Base-by-base conservation (phyloP, 495 filamentous ascomycete genomes). In the Podospora fimiseda region DNA sequence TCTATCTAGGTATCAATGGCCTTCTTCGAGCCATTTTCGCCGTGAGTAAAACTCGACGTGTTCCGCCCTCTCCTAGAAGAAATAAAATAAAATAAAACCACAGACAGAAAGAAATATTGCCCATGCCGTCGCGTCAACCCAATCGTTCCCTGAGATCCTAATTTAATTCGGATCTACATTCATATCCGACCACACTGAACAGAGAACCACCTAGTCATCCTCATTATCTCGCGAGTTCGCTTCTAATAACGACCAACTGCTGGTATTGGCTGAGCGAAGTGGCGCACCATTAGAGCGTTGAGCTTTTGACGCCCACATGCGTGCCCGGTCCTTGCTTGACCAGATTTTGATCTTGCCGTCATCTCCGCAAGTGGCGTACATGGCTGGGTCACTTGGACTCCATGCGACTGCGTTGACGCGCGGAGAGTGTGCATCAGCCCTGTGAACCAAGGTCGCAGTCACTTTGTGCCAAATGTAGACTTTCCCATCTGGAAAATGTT, bases 361-460 rank as follows among this genome's bases (percentile, higher is more conserved):
- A 65, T 98, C 93, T 3, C 93, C 92, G 53, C 88, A 90, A 9
- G 89, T 88, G 7, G 90, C 93, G 68, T 96, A 95, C 78, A 96
- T 85, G 54, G 79, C 79, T 3, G 89, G 84, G 64, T 95, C 77
- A 2, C 71, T 73, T 1, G 91, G 90, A 59, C 91, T 94, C 93
- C 93, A 98, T 6, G 87, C 78, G 30, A 95, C 87, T n/a, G 89
- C 78, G 68, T 96, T 98, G 49, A 94, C 92, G 9, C 89, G 85
- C 7, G 79, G 74, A 0, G 65, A 67, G 57, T 97, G 92, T 0
- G 84, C 91, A 13, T 85, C 80, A 15, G 96, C 71, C 27, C 77
- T 83, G 59, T 89, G 87, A 6, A 98, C 81, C 3, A 87, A 74
- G 2, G 73, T 74, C 2, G 86, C 89, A 24, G 84, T 91, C 39